These are phyloP conservation scores for Acanthochlamys bracteata DNA, from an alignment of 106 monocot species.

Conservation along the genomic window DNA sequence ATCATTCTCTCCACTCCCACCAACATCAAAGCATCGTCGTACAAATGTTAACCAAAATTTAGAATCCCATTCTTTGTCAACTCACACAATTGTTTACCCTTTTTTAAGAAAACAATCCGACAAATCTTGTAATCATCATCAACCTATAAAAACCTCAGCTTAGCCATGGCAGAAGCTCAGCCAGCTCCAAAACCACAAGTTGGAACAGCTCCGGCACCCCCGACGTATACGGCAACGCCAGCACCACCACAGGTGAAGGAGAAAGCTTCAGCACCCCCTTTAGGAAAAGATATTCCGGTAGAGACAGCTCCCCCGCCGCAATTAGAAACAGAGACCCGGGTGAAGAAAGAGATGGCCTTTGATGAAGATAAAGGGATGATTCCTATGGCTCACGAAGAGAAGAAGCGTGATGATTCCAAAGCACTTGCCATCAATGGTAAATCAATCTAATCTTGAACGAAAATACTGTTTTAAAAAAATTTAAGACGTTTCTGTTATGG, in stretches of 20 bases:
- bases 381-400: slow-evolving; percentile 20
- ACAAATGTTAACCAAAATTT: too few species aligned
- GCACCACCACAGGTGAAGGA: too few species aligned
- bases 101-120: neutral
- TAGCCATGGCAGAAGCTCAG: neutral
- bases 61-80: too few species aligned
- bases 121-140: neutral
- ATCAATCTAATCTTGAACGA: neutral
- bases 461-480: neutral
- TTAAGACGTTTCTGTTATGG: neutral
- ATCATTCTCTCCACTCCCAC: too few species aligned
- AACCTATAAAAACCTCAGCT: neutral
- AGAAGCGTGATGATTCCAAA: slow-evolving; percentile 39
- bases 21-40: too few species aligned
- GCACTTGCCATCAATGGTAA: slow-evolving; percentile 43
- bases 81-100: too few species aligned
- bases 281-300: neutral
- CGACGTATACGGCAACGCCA: neutral
- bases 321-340: neutral
- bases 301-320: neutral
- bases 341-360: slow-evolving; percentile 15
- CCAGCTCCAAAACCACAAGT: neutral
- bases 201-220: neutral
- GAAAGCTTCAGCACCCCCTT: neutral
- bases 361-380: slow-evolving; percentile 43